Percentiles rank a stretch among this genome's conserved stretches.
phyloP scores from a whole-genome alignment of 495 filamentous ascomycete genomes.

The Trichoderma erinaceum region DNA sequence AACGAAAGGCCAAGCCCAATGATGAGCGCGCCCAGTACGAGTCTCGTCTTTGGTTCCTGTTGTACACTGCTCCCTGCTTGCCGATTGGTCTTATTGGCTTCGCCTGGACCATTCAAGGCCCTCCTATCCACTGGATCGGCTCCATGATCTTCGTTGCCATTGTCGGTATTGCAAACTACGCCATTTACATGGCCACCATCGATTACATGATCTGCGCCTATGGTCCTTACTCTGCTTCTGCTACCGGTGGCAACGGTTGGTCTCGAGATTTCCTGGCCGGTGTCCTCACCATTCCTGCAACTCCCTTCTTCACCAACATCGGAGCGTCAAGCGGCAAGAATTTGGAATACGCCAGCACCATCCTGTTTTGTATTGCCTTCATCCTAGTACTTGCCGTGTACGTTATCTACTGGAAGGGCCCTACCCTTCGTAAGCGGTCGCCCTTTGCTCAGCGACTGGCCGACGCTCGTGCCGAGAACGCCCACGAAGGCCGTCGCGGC shows the following conservation, averaged over 20 bases:
- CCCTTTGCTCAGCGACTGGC: slow-evolving; percentile 69
- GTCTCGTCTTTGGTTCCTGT: slow-evolving; percentile 49
- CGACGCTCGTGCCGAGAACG: slow-evolving; percentile 29
- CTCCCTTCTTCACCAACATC: slow-evolving; percentile 63
- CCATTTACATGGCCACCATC: slow-evolving; percentile 74
- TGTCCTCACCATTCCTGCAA: slow-evolving; percentile 66
- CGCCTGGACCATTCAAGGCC: slow-evolving; percentile 54
- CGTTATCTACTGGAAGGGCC: slow-evolving; percentile 72
- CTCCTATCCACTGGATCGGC: slow-evolving; percentile 57
- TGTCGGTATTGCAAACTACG: slow-evolving; percentile 65
- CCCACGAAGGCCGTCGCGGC: slow-evolving; percentile 11
- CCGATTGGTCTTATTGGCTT: slow-evolving; percentile 66
- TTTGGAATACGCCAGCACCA: slow-evolving; percentile 63
- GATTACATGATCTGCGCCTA: slow-evolving; percentile 84
- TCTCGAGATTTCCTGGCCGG: slow-evolving; percentile 79
- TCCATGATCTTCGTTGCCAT: slow-evolving; percentile 52
- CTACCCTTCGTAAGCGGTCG: slow-evolving; percentile 58
- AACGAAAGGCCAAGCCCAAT: slow-evolving; percentile 45
- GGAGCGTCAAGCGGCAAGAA: slow-evolving; percentile 39
- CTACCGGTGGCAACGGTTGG: slow-evolving; percentile 65
- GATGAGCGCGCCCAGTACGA: slow-evolving; percentile 58
- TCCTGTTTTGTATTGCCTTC: slow-evolving; percentile 62
- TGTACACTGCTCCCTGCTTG: slow-evolving; percentile 59
- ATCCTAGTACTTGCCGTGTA: slow-evolving; percentile 69
- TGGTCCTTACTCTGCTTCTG: slow-evolving; percentile 70